Evolutionary conservation across 345 rosid species (phyloP).

Genomic region (Salix purpurea): DNA sequence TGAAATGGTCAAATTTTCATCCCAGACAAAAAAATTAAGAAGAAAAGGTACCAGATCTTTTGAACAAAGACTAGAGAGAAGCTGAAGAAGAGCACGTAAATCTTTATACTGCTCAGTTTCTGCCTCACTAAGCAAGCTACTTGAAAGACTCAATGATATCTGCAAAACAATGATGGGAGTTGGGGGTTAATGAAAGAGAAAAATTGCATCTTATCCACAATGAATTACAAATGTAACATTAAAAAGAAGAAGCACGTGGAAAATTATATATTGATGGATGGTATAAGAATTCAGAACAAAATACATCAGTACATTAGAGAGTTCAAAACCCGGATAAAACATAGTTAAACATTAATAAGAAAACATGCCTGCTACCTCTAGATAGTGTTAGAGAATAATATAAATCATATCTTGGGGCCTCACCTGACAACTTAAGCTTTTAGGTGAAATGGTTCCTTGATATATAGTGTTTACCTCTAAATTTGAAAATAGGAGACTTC

Average conservation of each 20-base stretch:
- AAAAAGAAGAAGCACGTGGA: background rate
- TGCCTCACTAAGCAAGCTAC: conserved; percentile 75
- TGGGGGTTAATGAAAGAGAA: background rate
- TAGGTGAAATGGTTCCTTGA: too few relatives aligned
- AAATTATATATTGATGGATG: background rate
- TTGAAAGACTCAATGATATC: conserved; percentile 74
- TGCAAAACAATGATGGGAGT: conserved; percentile 19
- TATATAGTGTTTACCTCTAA: too few relatives aligned
- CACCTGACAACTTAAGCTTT: too few relatives aligned
- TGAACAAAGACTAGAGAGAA: conserved; percentile 88
- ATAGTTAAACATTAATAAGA: too few relatives aligned
- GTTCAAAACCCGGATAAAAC: too few relatives aligned
- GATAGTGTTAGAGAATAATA: too few relatives aligned
- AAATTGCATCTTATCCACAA: background rate
- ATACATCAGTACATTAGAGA: background rate
- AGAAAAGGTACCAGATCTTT: conserved; percentile 70
- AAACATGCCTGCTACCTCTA: too few relatives aligned
- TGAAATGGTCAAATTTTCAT: background rate
- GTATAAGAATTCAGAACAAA: background rate
- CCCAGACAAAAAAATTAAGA: background rate
- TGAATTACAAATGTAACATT: background rate
- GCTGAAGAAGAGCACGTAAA: conserved; percentile 93
- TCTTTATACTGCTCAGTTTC: conserved; percentile 84
- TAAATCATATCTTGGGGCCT: too few relatives aligned
- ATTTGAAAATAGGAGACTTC: too few relatives aligned